Evolutionary conservation across 2,329 filamentous ascomycete species (phyloP), one percentile per base, ranked within the genome.

Genomic region (Fusarium sp.): DNA sequence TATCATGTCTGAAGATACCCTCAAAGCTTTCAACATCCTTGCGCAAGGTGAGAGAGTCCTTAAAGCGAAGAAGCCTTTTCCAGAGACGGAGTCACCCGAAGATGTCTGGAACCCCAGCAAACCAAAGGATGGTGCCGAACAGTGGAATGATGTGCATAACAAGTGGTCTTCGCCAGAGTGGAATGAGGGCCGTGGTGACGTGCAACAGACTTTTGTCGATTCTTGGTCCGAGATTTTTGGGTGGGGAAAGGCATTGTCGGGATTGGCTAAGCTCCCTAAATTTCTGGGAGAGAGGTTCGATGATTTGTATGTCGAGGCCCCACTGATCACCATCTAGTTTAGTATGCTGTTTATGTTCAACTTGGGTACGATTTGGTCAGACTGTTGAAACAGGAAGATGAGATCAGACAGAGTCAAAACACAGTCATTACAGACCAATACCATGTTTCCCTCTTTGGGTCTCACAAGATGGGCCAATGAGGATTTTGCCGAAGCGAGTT

Each of bases 1-100:
- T 0, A 18, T 18, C 5, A 54, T 54, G 25, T 54, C 25, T 2
- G 13, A 32, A 0, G 35, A 42, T n/a, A 40, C 19, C 0, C 23
- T 54, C 3, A n/a, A 42, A 13, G 25, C 25, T 1, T 42, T 56
- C 0, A 30, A 32, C 6, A 19, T 32, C 15, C 21, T 56, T 19
- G 52, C 35, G 0, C 21, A 30, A 13, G 35, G 25, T 9, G 23
- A 23, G 5, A 56, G 35, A 9, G 25, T 30, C 7, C 25, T 30
- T 1, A 2, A 10, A 35, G 32, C 37, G 3, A 1, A 23, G 1
- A 56, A 42, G 0, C 11, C 5, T 3, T 42, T 42, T 10, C 21
- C 37, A 1, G 19, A 23, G 3, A 28, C 19, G 4, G 21, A 18
- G 11, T 30, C 3, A 2, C 11, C 19, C 1, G 10, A n/a, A 3